A percentile compares a stretch with the other conserved stretches of the same genome.
Evolutionary conservation across 1,284 basidiomycete genomes (phyloP).

Genomic region (Irpex sp.): DNA sequence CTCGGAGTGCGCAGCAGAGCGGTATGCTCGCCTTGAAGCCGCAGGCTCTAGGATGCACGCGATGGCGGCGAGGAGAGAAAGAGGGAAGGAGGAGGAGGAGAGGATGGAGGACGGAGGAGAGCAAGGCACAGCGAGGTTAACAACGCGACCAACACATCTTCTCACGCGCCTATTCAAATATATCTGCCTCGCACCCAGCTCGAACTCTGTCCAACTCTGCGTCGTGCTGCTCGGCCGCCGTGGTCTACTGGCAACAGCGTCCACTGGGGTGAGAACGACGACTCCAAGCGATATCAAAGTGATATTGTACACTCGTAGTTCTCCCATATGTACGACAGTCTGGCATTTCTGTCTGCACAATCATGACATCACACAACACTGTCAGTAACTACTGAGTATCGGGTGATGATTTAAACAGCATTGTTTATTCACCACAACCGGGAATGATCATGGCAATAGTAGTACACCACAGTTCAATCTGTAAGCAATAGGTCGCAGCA

Average conservation of each 20-base stretch:
- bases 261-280: no score
- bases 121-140: background rate
- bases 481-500: background rate
- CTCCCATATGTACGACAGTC: no score
- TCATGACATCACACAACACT: no score
- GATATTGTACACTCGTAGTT: no score
- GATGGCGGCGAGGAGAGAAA: background rate
- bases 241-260: background rate
- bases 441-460: no score
- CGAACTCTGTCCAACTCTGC: background rate
- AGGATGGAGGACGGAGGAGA: background rate
- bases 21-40: background rate
- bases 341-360: no score
- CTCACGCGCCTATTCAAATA: background rate
- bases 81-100: background rate
- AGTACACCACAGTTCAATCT: no score
- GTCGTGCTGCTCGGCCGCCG: background rate
- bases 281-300: no score
- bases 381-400: no score
- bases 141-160: background rate
- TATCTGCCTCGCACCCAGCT: background rate
- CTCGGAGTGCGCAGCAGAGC: background rate
- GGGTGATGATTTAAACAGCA: no score
- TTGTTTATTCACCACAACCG: no score
- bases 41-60: background rate